A percentile compares a stretch with the other conserved stretches of the same genome.
Conservation (phyloP, 2,329 filamentous ascomycete genomes). For the Berkeleyomyces basicola region DNA sequence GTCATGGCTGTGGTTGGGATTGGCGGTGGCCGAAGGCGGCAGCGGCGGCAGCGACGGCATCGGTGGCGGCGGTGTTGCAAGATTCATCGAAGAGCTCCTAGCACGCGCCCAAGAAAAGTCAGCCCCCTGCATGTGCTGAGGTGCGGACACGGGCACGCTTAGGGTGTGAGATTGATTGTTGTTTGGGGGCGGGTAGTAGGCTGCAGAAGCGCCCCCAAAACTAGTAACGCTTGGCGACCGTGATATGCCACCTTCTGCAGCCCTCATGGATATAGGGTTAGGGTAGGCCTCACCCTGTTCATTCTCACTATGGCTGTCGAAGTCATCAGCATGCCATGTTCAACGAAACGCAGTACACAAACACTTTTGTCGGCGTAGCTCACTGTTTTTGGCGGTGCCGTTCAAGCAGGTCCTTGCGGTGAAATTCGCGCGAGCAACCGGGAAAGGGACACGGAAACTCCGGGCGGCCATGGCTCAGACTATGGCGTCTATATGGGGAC, state of each 20-base stretch:
- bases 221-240: no score
- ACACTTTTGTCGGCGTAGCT: slow-evolving; percentile 12
- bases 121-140: background rate
- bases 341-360: background rate
- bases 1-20: background rate
- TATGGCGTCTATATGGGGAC: slow-evolving; percentile 33
- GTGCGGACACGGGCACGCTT: background rate
- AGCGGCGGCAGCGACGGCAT: no score
- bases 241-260: no score
- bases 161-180: background rate
- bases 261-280: background rate
- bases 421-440: slow-evolving; percentile 40
- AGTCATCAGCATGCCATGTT: background rate
- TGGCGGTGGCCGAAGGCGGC: no score
- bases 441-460: slow-evolving; percentile 33
- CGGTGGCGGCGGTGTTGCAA: background rate
- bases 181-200: no score
- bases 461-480: slow-evolving; percentile 41
- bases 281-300: background rate
- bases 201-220: no score
- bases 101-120: background rate
- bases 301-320: background rate
- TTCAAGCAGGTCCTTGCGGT: slow-evolving; percentile 41
- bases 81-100: background rate
- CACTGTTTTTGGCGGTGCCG: slow-evolving; percentile 33